Conservation (phyloP, 768 basidiomycete species). For the Hemileccinum impolitum region DNA sequence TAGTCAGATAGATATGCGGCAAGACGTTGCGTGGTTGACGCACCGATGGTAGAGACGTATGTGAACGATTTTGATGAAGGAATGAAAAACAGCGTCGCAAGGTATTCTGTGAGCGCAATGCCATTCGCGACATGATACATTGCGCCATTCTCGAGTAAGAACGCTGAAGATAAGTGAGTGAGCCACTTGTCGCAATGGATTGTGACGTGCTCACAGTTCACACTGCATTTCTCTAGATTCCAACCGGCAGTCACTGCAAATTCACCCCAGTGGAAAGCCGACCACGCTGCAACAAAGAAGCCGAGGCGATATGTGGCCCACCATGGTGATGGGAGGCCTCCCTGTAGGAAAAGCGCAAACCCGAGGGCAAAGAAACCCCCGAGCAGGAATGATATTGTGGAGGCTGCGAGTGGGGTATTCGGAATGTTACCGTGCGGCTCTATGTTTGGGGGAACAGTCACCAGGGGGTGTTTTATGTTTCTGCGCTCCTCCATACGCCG, state of each 20-base stretch:
- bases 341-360: constrained; percentile 43
- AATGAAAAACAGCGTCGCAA: constrained; percentile 63
- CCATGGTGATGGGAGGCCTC: constrained; percentile 45
- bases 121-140: constrained; percentile 84
- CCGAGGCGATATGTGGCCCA: constrained; percentile 78
- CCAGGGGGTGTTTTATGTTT: constrained; percentile 39
- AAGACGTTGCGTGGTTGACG: constrained; percentile 16
- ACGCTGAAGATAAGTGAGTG: constrained; percentile 52
- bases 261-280: constrained; percentile 89
- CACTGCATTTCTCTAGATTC: constrained; percentile 88
- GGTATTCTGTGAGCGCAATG: constrained; percentile 75
- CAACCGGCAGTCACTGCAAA: constrained; percentile 95
- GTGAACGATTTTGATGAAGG: constrained; percentile 59
- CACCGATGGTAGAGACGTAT: constrained; percentile 61
- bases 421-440: constrained; percentile 58
- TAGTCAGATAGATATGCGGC: neutral
- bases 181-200: neutral
- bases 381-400: constrained; percentile 80
- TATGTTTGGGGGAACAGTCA: constrained; percentile 48
- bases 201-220: constrained; percentile 71
- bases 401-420: constrained; percentile 83
- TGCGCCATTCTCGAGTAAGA: constrained; percentile 85
- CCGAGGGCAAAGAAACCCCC: constrained; percentile 70
- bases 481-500: constrained; percentile 43
- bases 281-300: constrained; percentile 80